Conservation (phyloP, 116 monocot species). For the Dioscorea cayenensis region DNA sequence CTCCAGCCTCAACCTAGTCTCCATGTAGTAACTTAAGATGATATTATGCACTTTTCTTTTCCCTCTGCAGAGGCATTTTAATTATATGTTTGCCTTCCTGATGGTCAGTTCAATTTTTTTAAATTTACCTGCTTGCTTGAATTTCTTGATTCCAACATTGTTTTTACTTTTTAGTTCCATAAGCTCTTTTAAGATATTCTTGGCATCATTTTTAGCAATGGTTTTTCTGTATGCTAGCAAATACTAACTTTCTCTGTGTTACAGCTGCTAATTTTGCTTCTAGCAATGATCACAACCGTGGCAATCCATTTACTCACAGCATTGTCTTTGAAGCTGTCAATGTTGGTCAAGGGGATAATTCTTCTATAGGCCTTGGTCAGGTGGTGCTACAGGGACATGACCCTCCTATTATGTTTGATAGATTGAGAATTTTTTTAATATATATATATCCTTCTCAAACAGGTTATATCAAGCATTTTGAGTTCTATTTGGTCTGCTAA, state of each 20-base stretch:
- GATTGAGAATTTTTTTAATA: background rate
- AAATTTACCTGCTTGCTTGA: no score
- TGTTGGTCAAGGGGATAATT: conserved; percentile 48
- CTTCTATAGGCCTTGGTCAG: conserved; percentile 46
- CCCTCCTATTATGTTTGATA: background rate
- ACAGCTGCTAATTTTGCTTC: conserved; percentile 40
- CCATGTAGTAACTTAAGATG: no score
- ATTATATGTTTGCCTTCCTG: no score
- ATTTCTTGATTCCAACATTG: no score
- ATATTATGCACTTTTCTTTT: no score
- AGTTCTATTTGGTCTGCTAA: conserved; percentile 27
- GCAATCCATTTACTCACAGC: conserved; percentile 22
- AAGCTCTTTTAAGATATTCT: background rate
- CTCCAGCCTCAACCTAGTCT: no score
- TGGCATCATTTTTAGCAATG: background rate
- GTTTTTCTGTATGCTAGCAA: background rate
- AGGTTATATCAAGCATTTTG: conserved; percentile 41
- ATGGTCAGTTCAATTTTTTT: no score
- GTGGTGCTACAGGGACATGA: conserved; percentile 15
- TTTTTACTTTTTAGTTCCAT: no score
- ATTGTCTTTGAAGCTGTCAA: conserved; percentile 75
- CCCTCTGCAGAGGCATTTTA: no score
- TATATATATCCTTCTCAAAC: conserved; percentile 6
- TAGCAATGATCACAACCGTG: conserved; percentile 16
- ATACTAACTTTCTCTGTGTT: background rate